These are phyloP conservation scores for Sporothrix mexicana DNA, from an alignment of 2,329 filamentous ascomycete species.

Conservation along the genomic window DNA sequence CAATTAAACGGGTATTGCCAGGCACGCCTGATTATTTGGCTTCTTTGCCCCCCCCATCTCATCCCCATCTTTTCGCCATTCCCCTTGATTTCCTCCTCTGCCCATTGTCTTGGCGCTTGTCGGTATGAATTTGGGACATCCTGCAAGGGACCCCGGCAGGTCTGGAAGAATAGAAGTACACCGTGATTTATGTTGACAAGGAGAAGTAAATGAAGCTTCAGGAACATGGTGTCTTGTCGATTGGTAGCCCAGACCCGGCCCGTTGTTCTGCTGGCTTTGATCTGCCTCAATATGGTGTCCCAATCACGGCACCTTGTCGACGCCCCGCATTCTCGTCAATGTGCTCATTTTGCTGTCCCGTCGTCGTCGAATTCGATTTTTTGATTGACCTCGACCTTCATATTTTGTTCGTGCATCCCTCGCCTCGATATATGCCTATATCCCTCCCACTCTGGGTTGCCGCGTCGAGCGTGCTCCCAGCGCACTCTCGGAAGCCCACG, in stretches of 20 bases:
- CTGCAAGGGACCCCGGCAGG: conserved; percentile 22
- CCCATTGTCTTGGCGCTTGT: conserved; percentile 9
- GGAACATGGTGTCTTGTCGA: conserved; percentile 6
- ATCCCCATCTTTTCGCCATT: neutral
- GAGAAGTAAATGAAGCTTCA: neutral
- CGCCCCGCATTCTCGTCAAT: conserved; percentile 28
- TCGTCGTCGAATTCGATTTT: neutral
- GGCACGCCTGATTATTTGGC: neutral
- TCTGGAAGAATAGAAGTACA: conserved; percentile 1
- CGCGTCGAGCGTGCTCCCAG: conserved; percentile 18
- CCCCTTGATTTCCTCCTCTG: neutral
- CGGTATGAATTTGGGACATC: conserved; percentile 4
- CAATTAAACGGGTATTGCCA: conserved; percentile 25
- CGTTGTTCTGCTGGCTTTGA: neutral
- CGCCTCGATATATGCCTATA: conserved; percentile 7
- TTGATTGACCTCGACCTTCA: conserved; percentile 8
- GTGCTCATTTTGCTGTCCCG: neutral
- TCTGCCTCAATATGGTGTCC: conserved; percentile 16
- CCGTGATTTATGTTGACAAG: conserved; percentile 4
- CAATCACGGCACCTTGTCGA: conserved; percentile 26
- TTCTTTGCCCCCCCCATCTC: neutral
- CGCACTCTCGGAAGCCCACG: conserved; percentile 42
- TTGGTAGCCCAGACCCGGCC: conserved; percentile 7
- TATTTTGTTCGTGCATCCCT: conserved; percentile 15
- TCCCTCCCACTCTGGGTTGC: conserved; percentile 32